Evolutionary conservation across 371 early-diverging fungal genomes (phyloP), one percentile per base, ranked within the genome.

Genomic region (Rhizomucor pusillus): DNA sequence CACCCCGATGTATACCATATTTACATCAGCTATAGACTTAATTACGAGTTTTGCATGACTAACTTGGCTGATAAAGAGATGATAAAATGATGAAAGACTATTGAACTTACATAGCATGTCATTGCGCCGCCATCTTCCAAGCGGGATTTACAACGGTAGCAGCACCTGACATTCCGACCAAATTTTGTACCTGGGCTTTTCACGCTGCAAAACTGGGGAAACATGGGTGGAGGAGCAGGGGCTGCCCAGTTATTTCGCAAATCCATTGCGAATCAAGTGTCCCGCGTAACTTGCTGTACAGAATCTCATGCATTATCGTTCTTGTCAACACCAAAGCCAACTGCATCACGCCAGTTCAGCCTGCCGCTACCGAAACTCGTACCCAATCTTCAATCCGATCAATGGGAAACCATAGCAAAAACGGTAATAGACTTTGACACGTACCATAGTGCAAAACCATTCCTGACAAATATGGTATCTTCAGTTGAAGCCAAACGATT

Each of bases 331-430:
- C 59, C 64, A n/a, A 52, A 51, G 16, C 4, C 59, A 1, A 19
- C 53, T 24, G 22, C 18, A n/a, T 14, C 18, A 25, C 49, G 51
- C 0, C 64, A 64, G 44, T 64, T 64, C 41, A 29, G 52, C 6
- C 19, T 64, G 23, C 64, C 64, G 12, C 23, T 59, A 20, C 64
- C 55, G 9, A 54, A 54, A 37, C 39, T 64, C 10, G 19, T 34
- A 20, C 18, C 50, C 4, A 44, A 71, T 34, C 89, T 85, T 23
- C 76, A 79, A 52, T 87, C 88, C 3, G 59, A 49, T 16, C 66
- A 78, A 53, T 57, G 79, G 41, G 54, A 79, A 48, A 62, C 71
- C 10, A 56, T 86, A 14, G 73, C 74, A 12, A 61, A 69, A 22
- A 71, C 82, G 56, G 84, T 80, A 54, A 49, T 1, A n/a, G n/a